Percentiles rank a stretch among this genome's conserved stretches.
These are phyloP conservation scores for Suillus weaverae DNA, from an alignment of 768 basidiomycete genomes.

Conservation along the genomic window DNA sequence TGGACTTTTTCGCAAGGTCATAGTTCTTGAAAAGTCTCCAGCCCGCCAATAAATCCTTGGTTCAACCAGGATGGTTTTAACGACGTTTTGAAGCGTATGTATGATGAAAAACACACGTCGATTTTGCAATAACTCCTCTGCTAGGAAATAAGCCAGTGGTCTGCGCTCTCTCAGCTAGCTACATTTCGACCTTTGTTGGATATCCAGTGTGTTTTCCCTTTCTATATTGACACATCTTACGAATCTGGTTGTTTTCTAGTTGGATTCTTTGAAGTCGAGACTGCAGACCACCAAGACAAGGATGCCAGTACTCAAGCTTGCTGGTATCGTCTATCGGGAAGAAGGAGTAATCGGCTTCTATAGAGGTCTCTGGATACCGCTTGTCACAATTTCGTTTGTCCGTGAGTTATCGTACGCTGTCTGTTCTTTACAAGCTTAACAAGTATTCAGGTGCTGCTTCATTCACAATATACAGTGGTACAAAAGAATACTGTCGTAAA, in stretches of 20 bases:
- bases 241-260: slow-evolving; percentile 38
- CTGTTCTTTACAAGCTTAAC: slow-evolving; percentile 11
- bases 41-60: slow-evolving; percentile 59
- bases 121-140: slow-evolving; percentile 8
- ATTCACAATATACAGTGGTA: slow-evolving; percentile 87
- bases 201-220: slow-evolving; percentile 61
- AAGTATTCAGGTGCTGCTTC: slow-evolving; percentile 70
- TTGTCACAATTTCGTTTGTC: slow-evolving; percentile 94
- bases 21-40: slow-evolving; percentile 1
- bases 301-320: slow-evolving; percentile 71
- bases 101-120: slow-evolving; percentile 1
- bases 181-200: slow-evolving; percentile 89
- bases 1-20: background rate
- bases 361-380: slow-evolving; percentile 87
- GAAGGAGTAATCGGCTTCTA: slow-evolving; percentile 91
- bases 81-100: slow-evolving; percentile 66
- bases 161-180: slow-evolving; percentile 87
- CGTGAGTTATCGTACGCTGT: slow-evolving; percentile 55
- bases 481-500: slow-evolving; percentile 70
- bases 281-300: slow-evolving; percentile 81
- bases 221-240: background rate
- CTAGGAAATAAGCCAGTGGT: slow-evolving; percentile 85
- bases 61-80: slow-evolving; percentile 62
- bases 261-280: slow-evolving; percentile 94
- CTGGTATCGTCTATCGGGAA: slow-evolving; percentile 73